Conservation (phyloP, 1,284 basidiomycete genomes). For the Bondarzewia mesenterica region DNA sequence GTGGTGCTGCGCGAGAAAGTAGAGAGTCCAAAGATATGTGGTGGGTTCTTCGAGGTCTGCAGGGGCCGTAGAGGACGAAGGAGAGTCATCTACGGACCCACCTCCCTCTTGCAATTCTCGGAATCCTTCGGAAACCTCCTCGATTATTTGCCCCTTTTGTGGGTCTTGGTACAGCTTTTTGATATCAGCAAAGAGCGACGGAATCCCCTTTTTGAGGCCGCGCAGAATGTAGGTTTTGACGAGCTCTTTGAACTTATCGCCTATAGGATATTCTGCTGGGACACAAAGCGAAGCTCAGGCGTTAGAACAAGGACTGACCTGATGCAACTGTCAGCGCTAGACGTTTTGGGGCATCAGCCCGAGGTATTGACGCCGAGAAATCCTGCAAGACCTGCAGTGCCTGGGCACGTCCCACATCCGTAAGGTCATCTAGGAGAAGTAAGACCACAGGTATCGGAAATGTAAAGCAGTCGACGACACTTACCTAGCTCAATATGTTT, state of each 20-base stretch:
- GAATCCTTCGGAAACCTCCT: conserved; percentile 62
- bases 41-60: conserved; percentile 58
- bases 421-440: conserved; percentile 28
- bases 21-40: conserved; percentile 90
- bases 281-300: not conserved
- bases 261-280: conserved; percentile 20
- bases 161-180: conserved; percentile 75
- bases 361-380: conserved; percentile 56
- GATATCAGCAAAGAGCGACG: conserved; percentile 90
- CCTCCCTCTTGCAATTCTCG: conserved; percentile 25
- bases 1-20: conserved; percentile 91
- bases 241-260: conserved; percentile 59
- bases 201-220: conserved; percentile 81
- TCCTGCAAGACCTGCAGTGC: conserved; percentile 53
- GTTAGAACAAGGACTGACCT: not conserved
- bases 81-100: conserved; percentile 9
- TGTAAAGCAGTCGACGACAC: not conserved
- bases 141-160: conserved; percentile 61
- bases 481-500: conserved; percentile 62
- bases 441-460: not conserved
- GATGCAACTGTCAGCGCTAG: conserved; percentile 43
- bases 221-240: conserved; percentile 65
- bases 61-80: conserved; percentile 20
- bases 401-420: conserved; percentile 41
- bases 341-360: conserved; percentile 66